Base-by-base conservation (phyloP, 2,329 filamentous ascomycete species). In the Coniochaeta hoffmannii region DNA sequence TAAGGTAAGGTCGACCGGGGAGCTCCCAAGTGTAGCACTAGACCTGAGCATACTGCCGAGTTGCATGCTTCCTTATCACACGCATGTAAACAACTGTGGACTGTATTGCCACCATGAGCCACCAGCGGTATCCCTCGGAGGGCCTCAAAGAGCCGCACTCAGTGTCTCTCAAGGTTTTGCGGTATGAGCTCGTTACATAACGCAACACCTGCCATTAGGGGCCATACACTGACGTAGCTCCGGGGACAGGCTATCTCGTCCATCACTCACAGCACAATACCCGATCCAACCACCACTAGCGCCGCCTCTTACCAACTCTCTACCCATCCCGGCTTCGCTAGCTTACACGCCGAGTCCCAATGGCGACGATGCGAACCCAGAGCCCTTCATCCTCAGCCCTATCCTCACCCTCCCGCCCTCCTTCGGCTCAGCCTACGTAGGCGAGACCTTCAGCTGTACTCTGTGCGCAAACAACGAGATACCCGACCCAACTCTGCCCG, bases 371-470 rank as follows among this genome's bases (percentile, higher is more conserved):
- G 76, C 77, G 30, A 82, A 81, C 60, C 74, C 79, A 4, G 70
- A 74, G 14, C 78, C 80, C 7, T 83, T 83, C 67, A 69, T 85
- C 57, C 76, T 86, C 59, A 80, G 78, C 32, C 83, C 83, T 1
- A 77, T 85, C 54, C 81, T 97, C 64, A 94, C 90, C 50, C 85
- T 97, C 1, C 93, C 94, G 10, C 87, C 91, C 15, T 88, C 90
- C 0, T 97, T 99, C 69, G 93, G 92, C 46, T 93, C 90, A 12
- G 92, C 93, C 9, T 97, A 97, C 69, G 93, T 97, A 19, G 94
- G 94, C 64, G 92, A 97, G 74, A 90, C 87, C 0, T 97, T 99
- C 72, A 87, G 87, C 60, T 99, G 94, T 72, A 96, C 93, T 1
- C 79, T 97, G 22, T 96, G 92, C 73, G 92, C 89, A n/a, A 97